phyloP scores from a whole-genome alignment of 257 asterid species.

The Fraxinus cuspidata region DNA sequence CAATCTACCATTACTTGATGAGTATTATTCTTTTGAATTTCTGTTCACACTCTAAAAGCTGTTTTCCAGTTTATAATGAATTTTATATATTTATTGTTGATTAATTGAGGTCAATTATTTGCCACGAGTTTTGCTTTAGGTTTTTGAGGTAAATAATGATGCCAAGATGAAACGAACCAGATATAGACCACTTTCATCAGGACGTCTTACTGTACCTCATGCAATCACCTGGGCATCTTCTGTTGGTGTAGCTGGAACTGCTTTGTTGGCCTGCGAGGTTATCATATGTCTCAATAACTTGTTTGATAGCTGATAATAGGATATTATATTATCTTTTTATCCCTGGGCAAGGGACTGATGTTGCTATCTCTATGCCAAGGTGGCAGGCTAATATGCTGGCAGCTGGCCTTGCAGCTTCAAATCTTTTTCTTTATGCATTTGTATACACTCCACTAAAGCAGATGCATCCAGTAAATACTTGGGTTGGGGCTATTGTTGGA shows the following conservation, averaged over 20 bases:
- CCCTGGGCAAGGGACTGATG: conserved; percentile 46
- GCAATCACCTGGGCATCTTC: conserved; percentile 85
- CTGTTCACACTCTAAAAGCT: background rate
- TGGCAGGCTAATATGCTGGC: conserved; percentile 96
- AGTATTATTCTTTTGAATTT: background rate
- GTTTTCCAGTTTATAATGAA: background rate
- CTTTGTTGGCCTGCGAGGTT: conserved; percentile 86
- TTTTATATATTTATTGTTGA: background rate
- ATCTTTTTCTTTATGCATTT: conserved; percentile 87
- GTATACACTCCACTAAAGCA: conserved; percentile 96
- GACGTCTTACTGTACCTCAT: conserved; percentile 74
- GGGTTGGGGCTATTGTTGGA: conserved; percentile 99
- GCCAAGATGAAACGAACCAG: conserved; percentile 90
- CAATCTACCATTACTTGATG: background rate
- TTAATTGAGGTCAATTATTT: background rate
- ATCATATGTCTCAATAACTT: conserved; percentile 34
- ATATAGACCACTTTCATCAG: conserved; percentile 83
- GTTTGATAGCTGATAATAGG: conserved; percentile 19
- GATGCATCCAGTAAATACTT: conserved; percentile 90
- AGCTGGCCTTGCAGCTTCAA: conserved; percentile 95
- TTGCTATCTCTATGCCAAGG: conserved; percentile 65
- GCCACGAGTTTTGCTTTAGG: conserved; percentile 39
- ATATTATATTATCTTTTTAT: conserved; percentile 11
- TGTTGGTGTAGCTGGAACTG: conserved; percentile 79
- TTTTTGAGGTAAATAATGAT: conserved; percentile 87